Percentiles rank a stretch among this genome's conserved stretches.
phyloP scores from a whole-genome alignment of 202 grass and related monocot genomes.

The Panicum hallii region DNA sequence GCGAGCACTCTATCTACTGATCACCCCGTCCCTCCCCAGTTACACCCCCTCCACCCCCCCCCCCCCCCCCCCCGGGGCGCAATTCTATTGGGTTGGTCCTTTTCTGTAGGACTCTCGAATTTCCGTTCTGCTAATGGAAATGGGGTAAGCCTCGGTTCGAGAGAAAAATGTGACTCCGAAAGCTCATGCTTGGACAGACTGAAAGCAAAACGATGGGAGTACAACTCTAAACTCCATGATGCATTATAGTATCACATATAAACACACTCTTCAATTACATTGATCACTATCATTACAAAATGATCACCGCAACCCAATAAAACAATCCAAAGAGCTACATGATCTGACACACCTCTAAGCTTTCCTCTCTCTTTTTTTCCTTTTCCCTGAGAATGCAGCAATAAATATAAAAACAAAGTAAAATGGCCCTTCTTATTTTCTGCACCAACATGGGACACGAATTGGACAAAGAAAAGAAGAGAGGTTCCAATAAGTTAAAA shows the following conservation, averaged over 20 bases:
- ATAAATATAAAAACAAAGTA: slow-evolving; percentile 37
- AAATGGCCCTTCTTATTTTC: slow-evolving; percentile 59
- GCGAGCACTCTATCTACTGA: too few species aligned
- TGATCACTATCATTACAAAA: slow-evolving; percentile 73
- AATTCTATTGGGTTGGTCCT: too few species aligned
- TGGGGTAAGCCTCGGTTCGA: too few species aligned
- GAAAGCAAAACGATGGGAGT: slow-evolving; percentile 6
- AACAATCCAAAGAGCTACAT: slow-evolving; percentile 44
- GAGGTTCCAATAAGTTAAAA: slow-evolving; percentile 20
- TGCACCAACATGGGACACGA: slow-evolving; percentile 51
- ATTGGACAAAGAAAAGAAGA: slow-evolving; percentile 51
- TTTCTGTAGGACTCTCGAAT: too few species aligned
- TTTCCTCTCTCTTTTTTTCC: not conserved
- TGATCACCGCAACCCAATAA: slow-evolving; percentile 58
- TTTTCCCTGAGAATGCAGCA: not conserved
- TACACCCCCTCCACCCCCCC: too few species aligned
- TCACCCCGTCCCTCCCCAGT: too few species aligned
- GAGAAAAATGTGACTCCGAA: not conserved
- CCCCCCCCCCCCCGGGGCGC: too few species aligned
- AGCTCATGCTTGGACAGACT: slow-evolving; percentile 32
- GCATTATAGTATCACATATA: slow-evolving; percentile 50
- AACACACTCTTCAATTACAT: slow-evolving; percentile 53
- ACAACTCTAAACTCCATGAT: slow-evolving; percentile 42
- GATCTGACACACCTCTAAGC: slow-evolving; percentile 16
- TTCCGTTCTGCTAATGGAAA: too few species aligned